Evolutionary conservation across 2,329 filamentous ascomycete species (phyloP), one percentile per base, ranked within the genome.

Genomic region (Epichloe baconii): DNA sequence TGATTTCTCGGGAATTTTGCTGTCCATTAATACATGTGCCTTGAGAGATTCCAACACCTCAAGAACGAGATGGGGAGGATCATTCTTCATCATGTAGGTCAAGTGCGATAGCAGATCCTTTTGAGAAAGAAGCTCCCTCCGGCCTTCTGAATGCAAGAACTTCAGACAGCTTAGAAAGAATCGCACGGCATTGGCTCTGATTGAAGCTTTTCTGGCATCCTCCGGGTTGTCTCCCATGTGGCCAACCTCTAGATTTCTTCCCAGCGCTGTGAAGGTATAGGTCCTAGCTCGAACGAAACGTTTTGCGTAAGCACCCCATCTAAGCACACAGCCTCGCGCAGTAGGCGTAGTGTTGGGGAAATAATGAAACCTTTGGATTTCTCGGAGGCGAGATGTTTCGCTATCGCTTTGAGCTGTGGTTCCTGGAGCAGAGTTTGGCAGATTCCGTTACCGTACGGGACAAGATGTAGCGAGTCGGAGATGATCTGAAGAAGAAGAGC

Each of bases 291-390:
- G 77, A 64, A 95, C 94, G 36, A 96, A 75, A 44, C 83, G 76
- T 57, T 80, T 83, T 31, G 90, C 88, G 51, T 89, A 76, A 42
- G 81, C 79, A 14, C 93, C 94, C 89, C 89, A 66, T 97, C 90
- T 56, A 95, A 85, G 50, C 76, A 82, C 15, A 88, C 80, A n/a
- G 90, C 77, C 68, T 98, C 91, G 48, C 84, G 86, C 53, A 98
- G 76, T 48, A 98, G 71, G 52, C 91, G 82, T 53, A 98, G 71
- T 23, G 86, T 90, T 1, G 93, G 91, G 3, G 88, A 93, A 54
- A 96, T 90, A 53, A 97, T 73, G 66, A 87, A 88, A 40, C 89
- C 88, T 62, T 94, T 95, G 46, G 81, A 77, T 66, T 88, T 90
- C 23, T 86, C 83, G 0, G 87, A 81, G 3, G 86, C 84, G 17